Conservation (phyloP, 768 basidiomycete genomes). For the Mycena crocata region DNA sequence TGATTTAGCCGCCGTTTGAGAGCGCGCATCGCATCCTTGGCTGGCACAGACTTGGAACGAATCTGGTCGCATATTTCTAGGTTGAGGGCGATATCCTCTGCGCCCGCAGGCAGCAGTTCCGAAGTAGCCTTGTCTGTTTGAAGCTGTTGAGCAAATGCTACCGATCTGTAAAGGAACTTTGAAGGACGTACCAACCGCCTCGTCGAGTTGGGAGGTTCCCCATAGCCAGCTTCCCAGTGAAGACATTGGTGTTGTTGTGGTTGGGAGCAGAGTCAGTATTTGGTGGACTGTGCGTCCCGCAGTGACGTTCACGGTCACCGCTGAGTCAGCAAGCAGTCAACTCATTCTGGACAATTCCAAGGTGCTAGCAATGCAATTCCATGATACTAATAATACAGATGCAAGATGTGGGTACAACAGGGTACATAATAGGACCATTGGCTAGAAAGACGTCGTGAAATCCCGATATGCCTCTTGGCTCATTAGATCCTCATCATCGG, state of each 20-base stretch:
- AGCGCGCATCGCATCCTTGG: conserved; percentile 89
- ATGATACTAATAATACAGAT: conserved; percentile 33
- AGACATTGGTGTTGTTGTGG: conserved; percentile 55
- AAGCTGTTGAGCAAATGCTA: conserved; percentile 21
- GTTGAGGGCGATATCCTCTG: conserved; percentile 92
- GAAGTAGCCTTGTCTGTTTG: conserved; percentile 91
- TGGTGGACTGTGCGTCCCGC: conserved; percentile 23
- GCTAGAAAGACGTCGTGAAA: conserved; percentile 66
- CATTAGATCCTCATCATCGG: conserved; percentile 59
- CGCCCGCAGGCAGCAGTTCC: conserved; percentile 82
- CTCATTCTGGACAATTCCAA: background rate
- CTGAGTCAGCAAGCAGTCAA: conserved; percentile 2
- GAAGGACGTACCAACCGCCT: conserved; percentile 75
- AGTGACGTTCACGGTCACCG: conserved; percentile 18
- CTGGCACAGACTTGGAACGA: conserved; percentile 86
- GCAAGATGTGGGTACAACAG: conserved; percentile 33
- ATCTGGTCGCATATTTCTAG: conserved; percentile 98
- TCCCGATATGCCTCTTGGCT: conserved; percentile 65
- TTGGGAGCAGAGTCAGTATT: conserved; percentile 15
- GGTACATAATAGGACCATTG: conserved; percentile 18
- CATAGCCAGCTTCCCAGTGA: conserved; percentile 78
- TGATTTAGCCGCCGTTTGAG: conserved; percentile 90
- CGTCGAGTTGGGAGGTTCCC: conserved; percentile 87
- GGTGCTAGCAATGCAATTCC: conserved; percentile 1
- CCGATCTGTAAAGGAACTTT: background rate